Base-by-base conservation (phyloP, 441 rosid species). In the Populus tomentosa region DNA sequence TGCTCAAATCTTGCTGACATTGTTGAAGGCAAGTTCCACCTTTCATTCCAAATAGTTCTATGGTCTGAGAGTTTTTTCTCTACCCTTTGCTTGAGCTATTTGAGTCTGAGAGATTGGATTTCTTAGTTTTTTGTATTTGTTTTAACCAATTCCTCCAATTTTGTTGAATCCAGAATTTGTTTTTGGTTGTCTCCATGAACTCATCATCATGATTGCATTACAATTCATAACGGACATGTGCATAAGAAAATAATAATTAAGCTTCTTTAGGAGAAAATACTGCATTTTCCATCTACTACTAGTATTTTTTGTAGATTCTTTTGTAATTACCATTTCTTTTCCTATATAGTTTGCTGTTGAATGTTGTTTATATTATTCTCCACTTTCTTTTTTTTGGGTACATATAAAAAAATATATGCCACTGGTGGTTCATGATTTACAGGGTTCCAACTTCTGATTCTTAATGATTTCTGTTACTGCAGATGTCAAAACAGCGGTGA, bases 401-500 rank as follows among this genome's bases (percentile, higher is more conserved):
- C n/a, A 16, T 16, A 50, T 14, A 16, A 6, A 14, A 46, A 16
- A 42, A 6, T 46, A 11, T 46, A 6, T 16, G n/a, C 20, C n/a
- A n/a, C n/a, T 23, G 18, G 7, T 42, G 10, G 6, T 8, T 13
- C 35, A 16, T 70, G 38, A 2, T n/a, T 23, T 70, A 26, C 1
- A 2, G 63, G 32, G 73, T 26, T 30, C n/a, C n/a, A n/a, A 7
- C 14, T 23, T 32, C 23, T 40, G 30, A 10, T 65, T 23, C 16
- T 10, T 3, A 23, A 16, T 36, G 38, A 28, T 21, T 50, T 20
- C 36, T 66, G 13, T 78, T 71, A 66, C 77, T 86, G 83, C 95
- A 97, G 99, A 97, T 86, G 86, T 97, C 78, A 93, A 86, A 89
- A 85, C 92, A 11, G 94, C 98, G 23, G 84, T 85, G 64, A 95